Evolutionary conservation across 345 rosid genomes (phyloP).

Genomic region (Brassica cretica): DNA sequence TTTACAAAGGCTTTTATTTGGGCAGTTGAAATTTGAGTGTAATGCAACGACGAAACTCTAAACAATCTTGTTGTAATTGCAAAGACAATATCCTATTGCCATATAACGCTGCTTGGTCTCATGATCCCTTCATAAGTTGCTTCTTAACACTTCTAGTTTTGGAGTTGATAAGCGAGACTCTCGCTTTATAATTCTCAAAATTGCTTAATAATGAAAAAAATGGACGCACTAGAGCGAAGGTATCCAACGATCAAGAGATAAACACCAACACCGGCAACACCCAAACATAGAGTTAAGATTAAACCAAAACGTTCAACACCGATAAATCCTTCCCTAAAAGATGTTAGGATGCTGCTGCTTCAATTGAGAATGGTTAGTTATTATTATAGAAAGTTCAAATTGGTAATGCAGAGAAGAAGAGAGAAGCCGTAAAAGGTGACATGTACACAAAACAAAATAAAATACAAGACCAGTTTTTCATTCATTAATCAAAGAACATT

Average conservation of each 20-base stretch:
- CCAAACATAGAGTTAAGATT: not conserved
- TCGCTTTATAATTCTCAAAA: not conserved
- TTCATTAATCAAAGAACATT: not conserved
- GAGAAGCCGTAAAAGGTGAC: not conserved
- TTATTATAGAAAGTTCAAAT: no score
- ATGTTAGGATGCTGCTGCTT: not conserved
- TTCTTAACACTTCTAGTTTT: not conserved
- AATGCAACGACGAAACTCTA: not conserved
- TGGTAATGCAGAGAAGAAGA: not conserved
- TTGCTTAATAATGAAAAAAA: no score
- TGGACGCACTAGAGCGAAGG: not conserved
- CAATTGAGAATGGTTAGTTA: no score
- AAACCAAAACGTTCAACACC: not conserved
- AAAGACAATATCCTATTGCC: not conserved
- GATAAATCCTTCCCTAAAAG: not conserved
- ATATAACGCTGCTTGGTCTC: not conserved
- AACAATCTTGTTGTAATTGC: not conserved
- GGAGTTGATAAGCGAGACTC: not conserved
- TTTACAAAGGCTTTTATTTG: not conserved
- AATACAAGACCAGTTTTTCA: not conserved
- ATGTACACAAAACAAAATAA: not conserved
- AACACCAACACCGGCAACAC: not conserved
- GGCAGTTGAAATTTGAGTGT: not conserved
- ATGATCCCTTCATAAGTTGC: not conserved
- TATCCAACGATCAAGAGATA: not conserved